Base-by-base conservation (phyloP, 495 filamentous ascomycete genomes). In the Endocarpon pusillum region DNA sequence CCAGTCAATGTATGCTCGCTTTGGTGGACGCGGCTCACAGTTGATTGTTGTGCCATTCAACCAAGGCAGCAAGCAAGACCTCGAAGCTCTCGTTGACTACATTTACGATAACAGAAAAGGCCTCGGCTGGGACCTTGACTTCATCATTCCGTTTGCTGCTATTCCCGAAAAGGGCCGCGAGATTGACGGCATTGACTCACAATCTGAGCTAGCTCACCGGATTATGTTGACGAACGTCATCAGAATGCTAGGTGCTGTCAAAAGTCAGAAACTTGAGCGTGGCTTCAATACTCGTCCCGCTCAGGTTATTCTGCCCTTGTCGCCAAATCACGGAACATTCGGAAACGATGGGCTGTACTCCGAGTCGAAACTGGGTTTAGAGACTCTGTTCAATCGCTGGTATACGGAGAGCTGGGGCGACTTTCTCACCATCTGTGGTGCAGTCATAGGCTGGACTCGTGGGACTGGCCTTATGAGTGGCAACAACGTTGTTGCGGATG, bases 141-240 rank as follows among this genome's bases (percentile, higher is more conserved):
- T 73, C 53, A 72, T 99, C 37, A 74, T 99, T 37, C 89, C 89
- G 9, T 99, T 99, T 53, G 89, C 89, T 37, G 89, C 89, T 40
- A 96, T 99, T 37, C 79, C 91, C 1, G 87, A 94, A 58, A 93
- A 93, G 47, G 89, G 89, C 27, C 89, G 91, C 40, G 87, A 99
- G 58, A 94, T 99, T 40, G 89, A 96, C 48, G 78, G 74, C 42
- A 82, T 99, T 41, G 89, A 99, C 61, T 94, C 85, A 37, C 93
- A 92, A 59, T 96, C 91, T 1, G 89, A 99, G 62, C 73, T 96
- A 40, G 91, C 91, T 40, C 91, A 96, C 53, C 82, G 89, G 36
- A 94, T 99, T 59, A 99, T 99, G 89, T 64, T 99, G 57, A 99
- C 89, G 38, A 99, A 99, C 50, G 64, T 96, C 2, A 67, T 96